Percentiles rank a stretch among this genome's conserved stretches.
Conservation (phyloP, 2,329 filamentous ascomycete genomes). For the Simplicillium aogashimaense region DNA sequence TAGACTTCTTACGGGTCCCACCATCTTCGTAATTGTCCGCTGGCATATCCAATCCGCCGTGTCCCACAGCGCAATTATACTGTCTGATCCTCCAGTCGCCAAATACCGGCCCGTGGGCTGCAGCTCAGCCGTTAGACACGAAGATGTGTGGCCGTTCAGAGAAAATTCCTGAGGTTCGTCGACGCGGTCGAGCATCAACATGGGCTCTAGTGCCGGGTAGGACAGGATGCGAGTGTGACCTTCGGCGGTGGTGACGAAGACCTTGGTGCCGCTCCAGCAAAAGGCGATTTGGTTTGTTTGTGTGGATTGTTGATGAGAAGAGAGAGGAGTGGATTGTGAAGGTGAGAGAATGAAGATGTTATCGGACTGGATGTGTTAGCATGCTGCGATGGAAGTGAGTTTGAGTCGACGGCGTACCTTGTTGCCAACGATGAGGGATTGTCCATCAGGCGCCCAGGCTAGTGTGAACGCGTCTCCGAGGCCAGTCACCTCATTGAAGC, state of each 20-base stretch:
- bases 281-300: slow-evolving; percentile 68
- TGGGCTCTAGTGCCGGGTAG: slow-evolving; percentile 53
- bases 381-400: slow-evolving; percentile 1
- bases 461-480: slow-evolving; percentile 61
- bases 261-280: slow-evolving; percentile 60
- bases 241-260: slow-evolving; percentile 62
- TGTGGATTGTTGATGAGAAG: slow-evolving; percentile 48
- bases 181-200: slow-evolving; percentile 37
- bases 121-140: slow-evolving; percentile 58
- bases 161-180: slow-evolving; percentile 42
- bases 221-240: slow-evolving; percentile 62
- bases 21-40: slow-evolving; percentile 59
- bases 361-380: slow-evolving; percentile 39
- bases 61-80: slow-evolving; percentile 68
- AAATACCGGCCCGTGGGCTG: slow-evolving; percentile 63
- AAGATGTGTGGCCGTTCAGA: slow-evolving; percentile 63
- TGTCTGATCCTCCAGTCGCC: slow-evolving; percentile 67
- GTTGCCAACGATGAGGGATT: slow-evolving; percentile 60
- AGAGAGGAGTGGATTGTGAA: slow-evolving; percentile 41
- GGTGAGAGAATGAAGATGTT: slow-evolving; percentile 54
- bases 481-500: slow-evolving; percentile 58
- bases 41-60: slow-evolving; percentile 69
- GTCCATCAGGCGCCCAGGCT: slow-evolving; percentile 64
- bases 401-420: slow-evolving; percentile 39
- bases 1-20: slow-evolving; percentile 59